Evolutionary conservation across 1,284 basidiomycete genomes (phyloP).

Genomic region (Sanghuangporus weigelae): DNA sequence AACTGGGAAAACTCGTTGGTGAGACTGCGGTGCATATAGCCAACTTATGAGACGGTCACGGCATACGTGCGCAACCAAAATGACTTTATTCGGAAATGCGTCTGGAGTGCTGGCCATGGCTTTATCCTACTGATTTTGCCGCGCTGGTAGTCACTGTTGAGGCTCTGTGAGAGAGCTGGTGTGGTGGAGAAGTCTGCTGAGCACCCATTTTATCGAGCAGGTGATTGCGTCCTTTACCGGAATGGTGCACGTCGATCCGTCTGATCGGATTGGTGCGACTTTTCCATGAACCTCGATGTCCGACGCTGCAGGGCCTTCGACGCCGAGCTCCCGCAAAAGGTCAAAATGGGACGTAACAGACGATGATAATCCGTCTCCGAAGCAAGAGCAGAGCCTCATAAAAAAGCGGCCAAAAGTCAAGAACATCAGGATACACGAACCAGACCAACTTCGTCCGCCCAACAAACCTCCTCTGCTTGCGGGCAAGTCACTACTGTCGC

Average conservation of each 20-base stretch:
- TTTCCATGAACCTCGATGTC: conserved; percentile 6
- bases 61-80: conserved; percentile 10
- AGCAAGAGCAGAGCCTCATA: conserved; percentile 30
- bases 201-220: background rate
- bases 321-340: conserved; percentile 51
- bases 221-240: background rate
- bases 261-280: background rate
- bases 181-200: background rate
- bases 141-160: background rate
- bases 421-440: conserved; percentile 19
- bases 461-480: conserved; percentile 10
- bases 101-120: conserved; percentile 1
- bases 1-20: background rate
- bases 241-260: background rate
- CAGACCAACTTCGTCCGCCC: conserved; percentile 19
- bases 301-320: conserved; percentile 29
- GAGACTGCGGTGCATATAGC: background rate
- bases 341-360: conserved; percentile 66
- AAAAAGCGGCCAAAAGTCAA: conserved; percentile 41
- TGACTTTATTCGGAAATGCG: background rate
- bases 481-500: conserved; percentile 20
- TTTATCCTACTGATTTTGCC: background rate
- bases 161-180: background rate
- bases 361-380: conserved; percentile 31
- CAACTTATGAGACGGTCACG: too few species aligned